Evolutionary conservation across 495 filamentous ascomycete species (phyloP), one percentile per base, ranked within the genome.

Genomic region (Extremus antarcticus): DNA sequence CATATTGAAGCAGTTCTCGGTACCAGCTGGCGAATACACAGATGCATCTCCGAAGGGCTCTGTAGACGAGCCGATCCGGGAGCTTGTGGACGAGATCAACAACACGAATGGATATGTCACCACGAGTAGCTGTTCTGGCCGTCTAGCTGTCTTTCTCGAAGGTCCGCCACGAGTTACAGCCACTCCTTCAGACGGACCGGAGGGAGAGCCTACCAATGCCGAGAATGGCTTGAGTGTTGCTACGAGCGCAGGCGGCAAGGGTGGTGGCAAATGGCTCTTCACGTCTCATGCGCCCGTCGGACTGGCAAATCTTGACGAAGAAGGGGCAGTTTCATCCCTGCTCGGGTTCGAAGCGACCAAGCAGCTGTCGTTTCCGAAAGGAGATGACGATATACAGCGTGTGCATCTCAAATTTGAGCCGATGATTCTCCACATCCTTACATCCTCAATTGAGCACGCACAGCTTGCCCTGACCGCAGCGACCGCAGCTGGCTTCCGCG

Each of bases 401-500:
- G 79, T 94, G 40, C 88, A 88, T 65, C 86, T 95, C 73, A 90
- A 92, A 67, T 95, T 91, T 64, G 90, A 95, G 66, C 87, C 91
- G 29, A 87, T 97, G 88, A 95, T 96, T 60, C 78, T 97, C 2
- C 90, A 97, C 59, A 75, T 97, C 43, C 75, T 91, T 61, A 79
- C 89, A 0, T 79, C 86, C 3, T 88, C 83, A 1, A 74, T 81
- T 0, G 66, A 78, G 47, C 78, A 87, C 58, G 88, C 91, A 2
- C 83, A 92, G 41, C 65, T 74, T 8, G 75, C 91, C 7, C 73
- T 94, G 25, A 73, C 78, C 13, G 84, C 85, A 13, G 91, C 85
- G 2, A 72, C 92, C 3, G 78, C 81, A 53, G 82, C 87, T 10
- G 91, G 90, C 0, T 95, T 95, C 65, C 81, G 91, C 43, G 91